Conservation (phyloP, 768 basidiomycete species). For the Chlorophyllum brunneum region DNA sequence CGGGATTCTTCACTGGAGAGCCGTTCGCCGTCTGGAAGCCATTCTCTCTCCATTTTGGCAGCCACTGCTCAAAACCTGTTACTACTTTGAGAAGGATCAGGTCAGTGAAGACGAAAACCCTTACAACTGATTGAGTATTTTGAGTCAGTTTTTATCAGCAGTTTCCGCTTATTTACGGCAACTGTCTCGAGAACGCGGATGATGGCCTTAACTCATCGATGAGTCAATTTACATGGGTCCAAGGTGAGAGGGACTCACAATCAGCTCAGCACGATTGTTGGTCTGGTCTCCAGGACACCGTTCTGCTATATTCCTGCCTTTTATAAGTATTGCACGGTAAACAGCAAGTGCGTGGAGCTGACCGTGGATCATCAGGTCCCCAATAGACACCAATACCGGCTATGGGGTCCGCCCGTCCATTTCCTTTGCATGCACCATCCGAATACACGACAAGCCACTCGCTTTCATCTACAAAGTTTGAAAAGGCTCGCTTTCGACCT, state of each 20-base stretch:
- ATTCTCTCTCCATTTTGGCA: slow-evolving; percentile 60
- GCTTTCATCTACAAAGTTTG: slow-evolving; percentile 25
- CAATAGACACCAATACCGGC: slow-evolving; percentile 94
- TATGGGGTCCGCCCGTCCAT: slow-evolving; percentile 60
- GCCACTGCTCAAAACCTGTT: slow-evolving; percentile 66
- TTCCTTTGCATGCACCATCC: slow-evolving; percentile 86
- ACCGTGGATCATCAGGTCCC: slow-evolving; percentile 67
- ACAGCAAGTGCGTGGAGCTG: slow-evolving; percentile 10
- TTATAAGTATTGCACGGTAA: background rate
- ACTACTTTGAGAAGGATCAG: slow-evolving; percentile 8
- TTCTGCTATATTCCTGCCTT: slow-evolving; percentile 71
- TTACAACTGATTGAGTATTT: slow-evolving; percentile 78
- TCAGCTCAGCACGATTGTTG: slow-evolving; percentile 86
- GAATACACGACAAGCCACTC: slow-evolving; percentile 63
- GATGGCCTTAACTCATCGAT: slow-evolving; percentile 58
- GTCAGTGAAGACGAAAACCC: slow-evolving; percentile 14
- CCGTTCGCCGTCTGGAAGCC: slow-evolving; percentile 45
- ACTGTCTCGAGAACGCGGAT: slow-evolving; percentile 75
- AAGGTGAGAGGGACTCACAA: slow-evolving; percentile 43
- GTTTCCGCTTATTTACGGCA: slow-evolving; percentile 45
- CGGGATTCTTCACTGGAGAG: slow-evolving; percentile 65
- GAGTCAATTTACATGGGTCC: slow-evolving; percentile 1
- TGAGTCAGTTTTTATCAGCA: slow-evolving; percentile 85
- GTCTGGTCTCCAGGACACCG: slow-evolving; percentile 81
- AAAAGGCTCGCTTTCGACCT: slow-evolving; percentile 1